Evolutionary conservation across 139 green algal species (phyloP).

Genomic region (Chlorella ohadii): DNA sequence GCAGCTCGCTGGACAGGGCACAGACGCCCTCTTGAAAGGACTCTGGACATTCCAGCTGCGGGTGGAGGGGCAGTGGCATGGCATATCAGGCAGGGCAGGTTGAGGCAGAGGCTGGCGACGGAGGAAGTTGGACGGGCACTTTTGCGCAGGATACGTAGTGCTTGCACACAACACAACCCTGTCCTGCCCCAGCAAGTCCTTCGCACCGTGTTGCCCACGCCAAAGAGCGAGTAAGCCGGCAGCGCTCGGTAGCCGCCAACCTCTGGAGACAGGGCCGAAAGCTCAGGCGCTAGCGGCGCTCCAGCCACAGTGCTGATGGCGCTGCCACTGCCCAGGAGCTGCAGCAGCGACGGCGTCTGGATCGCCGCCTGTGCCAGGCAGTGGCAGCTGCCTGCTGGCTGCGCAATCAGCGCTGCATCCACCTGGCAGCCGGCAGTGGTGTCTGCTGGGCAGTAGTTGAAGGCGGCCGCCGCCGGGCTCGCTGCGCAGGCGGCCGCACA

Average conservation of each 20-base stretch:
- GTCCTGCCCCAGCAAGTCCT: neutral
- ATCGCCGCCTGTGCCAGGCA: neutral
- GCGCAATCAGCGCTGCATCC: neutral
- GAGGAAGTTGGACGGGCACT: too few species aligned
- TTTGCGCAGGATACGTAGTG: too few species aligned
- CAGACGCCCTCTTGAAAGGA: neutral
- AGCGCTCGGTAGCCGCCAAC: neutral
- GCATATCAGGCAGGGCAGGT: neutral
- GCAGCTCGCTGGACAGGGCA: neutral
- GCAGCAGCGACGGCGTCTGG: neutral
- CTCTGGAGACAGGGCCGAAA: neutral
- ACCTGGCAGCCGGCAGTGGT: neutral
- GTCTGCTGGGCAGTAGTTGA: neutral
- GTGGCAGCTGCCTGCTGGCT: neutral
- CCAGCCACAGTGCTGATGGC: neutral
- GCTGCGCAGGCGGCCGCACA: neutral
- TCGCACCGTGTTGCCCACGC: neutral
- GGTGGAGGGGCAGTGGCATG: neutral
- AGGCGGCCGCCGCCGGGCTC: neutral
- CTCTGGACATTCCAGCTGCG: neutral
- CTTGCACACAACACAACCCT: too few species aligned
- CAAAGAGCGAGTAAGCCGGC: neutral
- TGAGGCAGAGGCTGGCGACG: too few species aligned
- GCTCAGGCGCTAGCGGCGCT: neutral
- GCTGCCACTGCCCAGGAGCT: neutral